Conservation (phyloP, 1,284 basidiomycete genomes). For the Puccinia triticina region DNA sequence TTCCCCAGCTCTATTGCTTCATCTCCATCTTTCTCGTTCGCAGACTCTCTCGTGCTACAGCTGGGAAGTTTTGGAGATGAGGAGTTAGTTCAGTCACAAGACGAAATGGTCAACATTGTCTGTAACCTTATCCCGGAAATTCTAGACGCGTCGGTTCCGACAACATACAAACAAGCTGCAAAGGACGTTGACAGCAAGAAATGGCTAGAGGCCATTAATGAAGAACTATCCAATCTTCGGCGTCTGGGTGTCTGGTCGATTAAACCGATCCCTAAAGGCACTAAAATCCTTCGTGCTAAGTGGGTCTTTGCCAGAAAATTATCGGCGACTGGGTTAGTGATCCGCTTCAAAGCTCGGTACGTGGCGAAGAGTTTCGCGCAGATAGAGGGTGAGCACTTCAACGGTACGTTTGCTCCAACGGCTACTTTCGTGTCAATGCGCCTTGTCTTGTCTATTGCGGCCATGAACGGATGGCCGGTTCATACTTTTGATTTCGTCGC, state of each 20-base stretch:
- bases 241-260: slow-evolving; percentile 7
- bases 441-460: neutral
- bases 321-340: no score
- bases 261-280: neutral
- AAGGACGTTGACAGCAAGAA: no score
- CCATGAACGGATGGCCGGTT: neutral
- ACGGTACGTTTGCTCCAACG: slow-evolving; percentile 12
- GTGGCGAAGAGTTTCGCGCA: neutral
- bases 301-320: neutral
- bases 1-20: neutral
- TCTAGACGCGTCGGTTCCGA: no score
- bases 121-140: no score
- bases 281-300: neutral
- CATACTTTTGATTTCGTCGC: slow-evolving; percentile 3
- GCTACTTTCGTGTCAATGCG: slow-evolving; percentile 4
- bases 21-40: no score
- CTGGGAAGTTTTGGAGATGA: no score
- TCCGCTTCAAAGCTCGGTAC: neutral
- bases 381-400: neutral
- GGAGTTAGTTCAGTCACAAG: no score
- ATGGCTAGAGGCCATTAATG: slow-evolving; percentile 3
- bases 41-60: no score
- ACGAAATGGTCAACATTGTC: no score
- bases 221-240: neutral
- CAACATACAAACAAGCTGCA: no score